These are phyloP conservation scores for Cutaneotrichosporon curvatum DNA, from an alignment of 1,284 basidiomycete species.

Conservation along the genomic window DNA sequence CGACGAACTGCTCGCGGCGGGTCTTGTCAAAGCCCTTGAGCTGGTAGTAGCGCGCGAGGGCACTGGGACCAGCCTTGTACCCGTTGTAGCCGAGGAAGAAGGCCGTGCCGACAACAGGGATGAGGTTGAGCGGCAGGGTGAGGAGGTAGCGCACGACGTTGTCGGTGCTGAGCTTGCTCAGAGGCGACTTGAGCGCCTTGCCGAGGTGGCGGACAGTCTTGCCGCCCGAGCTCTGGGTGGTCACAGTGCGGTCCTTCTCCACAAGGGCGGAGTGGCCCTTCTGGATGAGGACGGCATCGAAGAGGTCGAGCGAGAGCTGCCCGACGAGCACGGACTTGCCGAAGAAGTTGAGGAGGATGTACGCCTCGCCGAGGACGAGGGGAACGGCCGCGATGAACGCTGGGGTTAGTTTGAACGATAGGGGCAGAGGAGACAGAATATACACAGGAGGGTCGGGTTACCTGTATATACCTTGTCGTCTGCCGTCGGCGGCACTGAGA, in stretches of 20 bases:
- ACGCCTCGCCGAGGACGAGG: slow-evolving; percentile 48
- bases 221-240: slow-evolving; percentile 17
- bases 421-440: background rate
- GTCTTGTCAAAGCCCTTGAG: slow-evolving; percentile 52
- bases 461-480: too few relatives aligned
- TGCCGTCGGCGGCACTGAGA: too few relatives aligned
- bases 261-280: slow-evolving; percentile 46
- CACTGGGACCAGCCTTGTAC: slow-evolving; percentile 54
- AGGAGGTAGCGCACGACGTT: slow-evolving; percentile 45
- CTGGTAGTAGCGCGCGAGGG: slow-evolving; percentile 63
- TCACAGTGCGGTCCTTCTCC: slow-evolving; percentile 41
- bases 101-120: slow-evolving; percentile 61
- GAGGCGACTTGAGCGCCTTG: slow-evolving; percentile 40
- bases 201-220: slow-evolving; percentile 39
- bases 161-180: slow-evolving; percentile 39
- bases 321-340: slow-evolving; percentile 51
- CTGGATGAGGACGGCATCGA: slow-evolving; percentile 44
- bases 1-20: slow-evolving; percentile 44
- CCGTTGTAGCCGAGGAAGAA: slow-evolving; percentile 52
- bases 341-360: slow-evolving; percentile 50
- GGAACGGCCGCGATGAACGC: slow-evolving; percentile 48
- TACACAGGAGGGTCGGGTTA: background rate
- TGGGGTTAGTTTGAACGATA: slow-evolving; percentile 5
- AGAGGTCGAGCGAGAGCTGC: slow-evolving; percentile 49
- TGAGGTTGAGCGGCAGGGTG: slow-evolving; percentile 52